Evolutionary conservation across 257 asterid genomes (phyloP), one percentile per base, ranked within the genome.

Genomic region (Petunia axillaris): DNA sequence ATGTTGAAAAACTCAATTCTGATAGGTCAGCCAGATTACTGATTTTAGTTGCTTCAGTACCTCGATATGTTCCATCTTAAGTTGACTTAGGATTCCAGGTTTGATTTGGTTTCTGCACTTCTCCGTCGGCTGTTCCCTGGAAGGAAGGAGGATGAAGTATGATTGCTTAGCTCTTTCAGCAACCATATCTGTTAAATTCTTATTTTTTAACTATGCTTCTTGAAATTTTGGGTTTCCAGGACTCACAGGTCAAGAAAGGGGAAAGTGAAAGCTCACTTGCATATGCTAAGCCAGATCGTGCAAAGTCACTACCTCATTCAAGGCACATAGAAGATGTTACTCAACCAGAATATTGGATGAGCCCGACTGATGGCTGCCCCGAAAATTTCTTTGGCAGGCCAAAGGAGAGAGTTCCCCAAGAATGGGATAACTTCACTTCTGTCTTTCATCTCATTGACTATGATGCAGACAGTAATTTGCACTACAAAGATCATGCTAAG

Each of bases 31-130:
- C 76, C 66, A 84, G 39, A 75, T 77, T 39, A 48, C 41, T 55
- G 38, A 8, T 55, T 81, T 63, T 76, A 70, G 85, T 75, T 78
- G 62, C 81, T 85, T 68, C 64, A 52, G 76, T 79, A 70, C 59
- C 62, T 64, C 64, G 64, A 54, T 4, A 71, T 15, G 50, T 64
- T 14, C 73, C 82, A 77, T 66, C 80, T 82, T 54, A 75, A 80
- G 83, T 44, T 83, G 67, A 79, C 78, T 81, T 74, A 13, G 63
- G 68, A 63, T 82, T 74, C 82, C 97, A 94, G 97, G 95, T 79
- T 80, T 75, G 92, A 91, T 89, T 83, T 88, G 86, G 89, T 90
- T 82, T 81, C 96, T 54, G 76, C 80, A 35, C 94, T 90, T 85
- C 71, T 90, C 71, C 75, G 77, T 75, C 93, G 93, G 67, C 85